These are phyloP conservation scores for Aspergillaceae sp. DNA, from an alignment of 2,329 filamentous ascomycete genomes.

Conservation along the genomic window DNA sequence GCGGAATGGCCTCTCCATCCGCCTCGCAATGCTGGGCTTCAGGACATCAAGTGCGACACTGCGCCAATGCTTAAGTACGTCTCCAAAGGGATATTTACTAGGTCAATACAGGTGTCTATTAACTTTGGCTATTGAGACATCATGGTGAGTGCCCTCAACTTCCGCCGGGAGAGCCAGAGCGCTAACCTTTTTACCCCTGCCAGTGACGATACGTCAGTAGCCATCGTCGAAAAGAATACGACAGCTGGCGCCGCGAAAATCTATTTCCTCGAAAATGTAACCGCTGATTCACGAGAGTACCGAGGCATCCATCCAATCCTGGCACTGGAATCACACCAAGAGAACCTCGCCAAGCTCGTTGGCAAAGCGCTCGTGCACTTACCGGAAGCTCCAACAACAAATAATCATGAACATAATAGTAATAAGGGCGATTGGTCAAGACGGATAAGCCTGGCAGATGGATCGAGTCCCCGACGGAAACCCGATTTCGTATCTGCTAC, in stretches of 20 bases:
- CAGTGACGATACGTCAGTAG: conserved; percentile 85
- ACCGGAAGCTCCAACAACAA: conserved; percentile 26
- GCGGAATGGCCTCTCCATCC: conserved; percentile 1
- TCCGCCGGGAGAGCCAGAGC: neutral
- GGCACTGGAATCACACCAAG: conserved; percentile 67
- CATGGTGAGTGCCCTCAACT: conserved; percentile 25
- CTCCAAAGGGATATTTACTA: conserved; percentile 3
- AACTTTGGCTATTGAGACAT: conserved; percentile 41
- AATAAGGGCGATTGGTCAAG: conserved; percentile 1
- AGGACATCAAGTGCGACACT: conserved; percentile 10
- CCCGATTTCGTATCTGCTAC: conserved; percentile 87
- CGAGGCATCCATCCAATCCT: conserved; percentile 71
- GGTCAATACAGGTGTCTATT: conserved; percentile 23
- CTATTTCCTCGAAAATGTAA: conserved; percentile 72
- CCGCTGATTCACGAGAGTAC: conserved; percentile 66
- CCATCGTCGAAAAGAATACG: conserved; percentile 57
- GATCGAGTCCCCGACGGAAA: conserved; percentile 31
- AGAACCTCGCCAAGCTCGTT: conserved; percentile 60
- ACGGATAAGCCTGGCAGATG: conserved; percentile 14
- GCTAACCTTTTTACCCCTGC: conserved; percentile 1
- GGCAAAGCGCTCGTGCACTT: conserved; percentile 53
- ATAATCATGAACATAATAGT: neutral
- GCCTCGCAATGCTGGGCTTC: conserved; percentile 18
- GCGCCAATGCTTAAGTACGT: conserved; percentile 11
- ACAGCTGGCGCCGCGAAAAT: conserved; percentile 43